A percentile compares a stretch with the other conserved stretches of the same genome.
phyloP scores from a whole-genome alignment of 805 yeast species.

The Scheffersomyces stipitis region DNA sequence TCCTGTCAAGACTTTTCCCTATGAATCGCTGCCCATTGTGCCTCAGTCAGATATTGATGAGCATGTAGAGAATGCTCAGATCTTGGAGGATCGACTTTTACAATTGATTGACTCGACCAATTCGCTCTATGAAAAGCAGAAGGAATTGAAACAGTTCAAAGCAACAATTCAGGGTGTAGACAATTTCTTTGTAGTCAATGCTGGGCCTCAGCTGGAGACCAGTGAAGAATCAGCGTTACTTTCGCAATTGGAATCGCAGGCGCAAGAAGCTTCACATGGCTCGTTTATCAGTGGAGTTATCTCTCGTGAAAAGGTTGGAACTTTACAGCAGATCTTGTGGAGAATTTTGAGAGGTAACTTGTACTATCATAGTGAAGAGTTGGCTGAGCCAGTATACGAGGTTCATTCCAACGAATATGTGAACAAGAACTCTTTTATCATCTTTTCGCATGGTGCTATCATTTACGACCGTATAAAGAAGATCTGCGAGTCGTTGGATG shows the following conservation, averaged over 20 bases:
- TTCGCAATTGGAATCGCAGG: conserved; percentile 40
- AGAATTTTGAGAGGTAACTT: conserved; percentile 91
- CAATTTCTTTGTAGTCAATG: conserved; percentile 24
- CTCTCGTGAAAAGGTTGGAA: conserved; percentile 62
- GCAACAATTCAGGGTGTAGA: conserved; percentile 42
- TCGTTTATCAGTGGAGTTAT: conserved; percentile 79
- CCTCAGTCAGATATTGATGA: conserved; percentile 70
- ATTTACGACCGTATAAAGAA: conserved; percentile 70
- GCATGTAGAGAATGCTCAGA: conserved; percentile 57
- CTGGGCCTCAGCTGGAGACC: conserved; percentile 19
- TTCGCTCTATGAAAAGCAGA: conserved; percentile 60
- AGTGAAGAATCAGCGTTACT: conserved; percentile 39
- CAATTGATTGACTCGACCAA: conserved; percentile 72
- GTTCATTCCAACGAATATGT: conserved; percentile 53
- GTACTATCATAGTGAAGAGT: conserved; percentile 70
- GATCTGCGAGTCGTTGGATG: conserved; percentile 89
- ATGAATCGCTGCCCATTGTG: conserved; percentile 24
- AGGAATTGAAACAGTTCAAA: conserved; percentile 68
- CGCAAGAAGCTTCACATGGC: conserved; percentile 22
- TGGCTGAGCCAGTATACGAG: conserved; percentile 69
- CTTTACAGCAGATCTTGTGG: conserved; percentile 84
- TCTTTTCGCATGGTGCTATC: conserved; percentile 87
- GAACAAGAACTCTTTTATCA: conserved; percentile 79
- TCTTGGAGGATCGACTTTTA: conserved; percentile 70
- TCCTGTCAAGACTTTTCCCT: conserved; percentile 34